phyloP scores from a whole-genome alignment of 2,329 filamentous ascomycete species.

The Pseudogymnoascus sp. region DNA sequence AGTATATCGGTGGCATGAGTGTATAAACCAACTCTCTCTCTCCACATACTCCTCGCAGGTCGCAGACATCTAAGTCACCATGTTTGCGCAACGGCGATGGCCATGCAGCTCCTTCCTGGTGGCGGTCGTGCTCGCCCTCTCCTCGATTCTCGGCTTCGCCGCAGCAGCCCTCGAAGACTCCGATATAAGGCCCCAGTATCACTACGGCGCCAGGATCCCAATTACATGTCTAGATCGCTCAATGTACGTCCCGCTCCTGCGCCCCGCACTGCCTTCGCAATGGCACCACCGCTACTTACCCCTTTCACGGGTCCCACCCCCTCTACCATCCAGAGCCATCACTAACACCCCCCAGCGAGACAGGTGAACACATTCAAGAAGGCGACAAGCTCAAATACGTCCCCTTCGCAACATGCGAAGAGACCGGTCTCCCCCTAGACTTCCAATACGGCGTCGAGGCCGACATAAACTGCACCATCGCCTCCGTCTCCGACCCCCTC shows the following conservation, averaged over 20 bases:
- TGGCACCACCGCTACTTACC: background rate
- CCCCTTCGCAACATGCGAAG: constrained; percentile 83
- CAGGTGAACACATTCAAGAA: constrained; percentile 82
- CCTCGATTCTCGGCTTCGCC: background rate
- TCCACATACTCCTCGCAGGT: background rate
- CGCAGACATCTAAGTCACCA: background rate
- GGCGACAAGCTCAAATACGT: constrained; percentile 82
- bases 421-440: constrained; percentile 73
- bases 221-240: constrained; percentile 69
- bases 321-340: background rate
- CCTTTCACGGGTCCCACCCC: background rate
- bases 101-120: constrained; percentile 4
- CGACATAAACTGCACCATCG: constrained; percentile 78
- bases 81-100: constrained; percentile 1
- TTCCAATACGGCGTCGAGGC: constrained; percentile 76
- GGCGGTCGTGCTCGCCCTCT: constrained; percentile 9
- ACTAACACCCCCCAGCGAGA: constrained; percentile 50
- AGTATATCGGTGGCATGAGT: background rate
- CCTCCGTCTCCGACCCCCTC: constrained; percentile 67
- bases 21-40: background rate
- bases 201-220: constrained; percentile 57
- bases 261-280: background rate
- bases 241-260: constrained; percentile 44
- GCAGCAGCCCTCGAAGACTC: background rate
- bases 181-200: constrained; percentile 42